Evolutionary conservation across 192 early-diverging fungal species (phyloP).

Genomic region (Linnemannia exigua): DNA sequence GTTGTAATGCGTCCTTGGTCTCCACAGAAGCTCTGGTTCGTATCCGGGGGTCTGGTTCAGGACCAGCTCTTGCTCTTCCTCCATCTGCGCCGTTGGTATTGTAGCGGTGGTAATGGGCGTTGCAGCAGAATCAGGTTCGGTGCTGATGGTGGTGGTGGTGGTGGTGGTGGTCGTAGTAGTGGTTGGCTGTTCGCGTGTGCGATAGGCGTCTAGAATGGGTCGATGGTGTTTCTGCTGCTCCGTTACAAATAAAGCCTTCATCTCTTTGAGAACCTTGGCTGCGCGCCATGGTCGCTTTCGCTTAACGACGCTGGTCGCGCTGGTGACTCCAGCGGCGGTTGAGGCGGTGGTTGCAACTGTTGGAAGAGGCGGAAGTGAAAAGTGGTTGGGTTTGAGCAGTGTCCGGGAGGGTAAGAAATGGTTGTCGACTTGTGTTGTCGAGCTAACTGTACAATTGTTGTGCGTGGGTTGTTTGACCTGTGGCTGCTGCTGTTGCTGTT

Average conservation of each 20-base stretch:
- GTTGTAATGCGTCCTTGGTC: conserved; percentile 9
- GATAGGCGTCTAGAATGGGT: background rate
- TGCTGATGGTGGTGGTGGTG: background rate
- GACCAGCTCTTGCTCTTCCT: background rate
- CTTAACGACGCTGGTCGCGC: background rate
- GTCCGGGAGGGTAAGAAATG: background rate
- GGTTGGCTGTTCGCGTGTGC: background rate
- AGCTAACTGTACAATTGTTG: background rate
- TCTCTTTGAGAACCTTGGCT: conserved; percentile 24
- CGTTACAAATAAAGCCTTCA: conserved; percentile 19
- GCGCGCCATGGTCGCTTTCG: conserved; percentile 20
- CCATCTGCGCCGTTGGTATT: background rate
- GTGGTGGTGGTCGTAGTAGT: background rate
- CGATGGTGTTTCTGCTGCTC: conserved; percentile 9
- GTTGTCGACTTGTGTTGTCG: background rate
- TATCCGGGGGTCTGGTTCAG: background rate
- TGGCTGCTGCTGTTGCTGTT: background rate
- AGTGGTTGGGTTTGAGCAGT: background rate
- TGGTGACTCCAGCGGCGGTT: background rate
- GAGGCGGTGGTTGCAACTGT: background rate
- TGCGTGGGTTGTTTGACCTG: background rate
- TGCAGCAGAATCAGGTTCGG: background rate
- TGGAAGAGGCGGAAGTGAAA: background rate
- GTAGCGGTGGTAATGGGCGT: background rate
- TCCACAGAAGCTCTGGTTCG: background rate